Evolutionary conservation across 257 asterid genomes (phyloP).

Genomic region (Penstemon davidsonii): DNA sequence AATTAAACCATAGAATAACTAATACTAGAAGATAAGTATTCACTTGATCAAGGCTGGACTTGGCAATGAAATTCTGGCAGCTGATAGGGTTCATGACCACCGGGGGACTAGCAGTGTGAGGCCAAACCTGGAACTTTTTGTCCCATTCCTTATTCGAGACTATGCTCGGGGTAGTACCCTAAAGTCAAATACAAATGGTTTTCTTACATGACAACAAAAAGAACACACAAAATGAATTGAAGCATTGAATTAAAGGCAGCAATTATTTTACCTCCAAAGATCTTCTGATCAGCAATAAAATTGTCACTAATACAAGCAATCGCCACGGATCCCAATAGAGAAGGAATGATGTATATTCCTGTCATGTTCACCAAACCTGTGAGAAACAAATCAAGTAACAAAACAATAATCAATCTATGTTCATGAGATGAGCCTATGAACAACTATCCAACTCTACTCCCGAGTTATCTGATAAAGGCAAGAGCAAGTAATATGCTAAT

Average conservation of each 20-base stretch:
- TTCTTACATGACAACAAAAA: not conserved
- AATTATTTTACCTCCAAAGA: constrained; percentile 37
- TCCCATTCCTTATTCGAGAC: constrained; percentile 76
- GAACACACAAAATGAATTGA: not conserved
- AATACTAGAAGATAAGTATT: not conserved
- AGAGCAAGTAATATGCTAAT: no score
- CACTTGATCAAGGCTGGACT: constrained; percentile 49
- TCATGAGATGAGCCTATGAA: not conserved
- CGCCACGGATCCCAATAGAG: constrained; percentile 29
- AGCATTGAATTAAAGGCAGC: not conserved
- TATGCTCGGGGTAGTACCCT: constrained; percentile 74
- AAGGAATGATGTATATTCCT: constrained; percentile 28
- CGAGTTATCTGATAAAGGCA: no score
- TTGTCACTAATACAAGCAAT: constrained; percentile 34
- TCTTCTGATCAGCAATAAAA: constrained; percentile 37
- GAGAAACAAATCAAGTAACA: constrained; percentile 14
- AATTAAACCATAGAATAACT: not conserved
- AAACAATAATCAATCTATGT: constrained; percentile 7
- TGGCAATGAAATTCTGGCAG: constrained; percentile 90
- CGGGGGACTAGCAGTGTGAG: constrained; percentile 98
- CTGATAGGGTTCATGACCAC: constrained; percentile 97
- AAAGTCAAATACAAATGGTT: constrained; percentile 19
- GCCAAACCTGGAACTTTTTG: constrained; percentile 95
- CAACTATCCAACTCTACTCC: not conserved
- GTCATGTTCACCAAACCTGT: constrained; percentile 35